These are phyloP conservation scores for Leishmania gerbilli DNA, from an alignment of 208 protist genomes.

Conservation along the genomic window DNA sequence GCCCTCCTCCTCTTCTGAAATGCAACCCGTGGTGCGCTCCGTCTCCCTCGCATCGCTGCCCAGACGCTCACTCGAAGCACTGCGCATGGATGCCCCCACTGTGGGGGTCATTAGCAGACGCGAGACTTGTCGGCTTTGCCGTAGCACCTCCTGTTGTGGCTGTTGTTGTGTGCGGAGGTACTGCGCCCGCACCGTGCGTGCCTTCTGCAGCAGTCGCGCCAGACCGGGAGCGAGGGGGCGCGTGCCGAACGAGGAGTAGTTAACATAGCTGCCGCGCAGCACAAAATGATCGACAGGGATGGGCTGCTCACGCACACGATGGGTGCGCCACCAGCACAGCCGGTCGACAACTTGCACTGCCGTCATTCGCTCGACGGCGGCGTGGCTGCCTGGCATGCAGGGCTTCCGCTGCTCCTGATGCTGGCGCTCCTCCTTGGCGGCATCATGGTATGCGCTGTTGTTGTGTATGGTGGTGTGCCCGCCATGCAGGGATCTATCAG, in stretches of 20 bases:
- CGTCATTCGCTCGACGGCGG: conserved; percentile 1
- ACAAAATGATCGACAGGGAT: conserved; percentile 46
- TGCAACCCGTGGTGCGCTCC: not conserved
- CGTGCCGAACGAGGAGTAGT: conserved; percentile 54
- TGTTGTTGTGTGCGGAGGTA: conserved; percentile 14
- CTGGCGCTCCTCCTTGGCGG: not conserved
- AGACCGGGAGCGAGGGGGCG: conserved; percentile 38
- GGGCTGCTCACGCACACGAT: conserved; percentile 46
- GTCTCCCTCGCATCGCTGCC: not conserved
- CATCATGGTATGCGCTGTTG: not conserved
- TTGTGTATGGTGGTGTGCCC: conserved; percentile 25
- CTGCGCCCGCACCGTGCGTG: conserved; percentile 16
- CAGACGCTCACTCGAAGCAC: not conserved
- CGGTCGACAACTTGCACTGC: conserved; percentile 70
- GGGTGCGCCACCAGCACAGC: conserved; percentile 69
- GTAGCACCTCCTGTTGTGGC: conserved; percentile 18
- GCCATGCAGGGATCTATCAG: not conserved
- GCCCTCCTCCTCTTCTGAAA: not conserved
- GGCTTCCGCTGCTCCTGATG: conserved; percentile 7
- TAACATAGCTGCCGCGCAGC: conserved; percentile 38
- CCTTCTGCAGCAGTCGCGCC: conserved; percentile 21
- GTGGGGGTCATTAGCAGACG: not conserved
- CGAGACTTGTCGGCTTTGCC: conserved; percentile 9
- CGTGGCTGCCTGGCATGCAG: not conserved
- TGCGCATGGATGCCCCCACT: not conserved